Evolutionary conservation across 148 eudicot genomes (phyloP), one percentile per base, ranked within the genome.

Genomic region (Rhododendron molle): DNA sequence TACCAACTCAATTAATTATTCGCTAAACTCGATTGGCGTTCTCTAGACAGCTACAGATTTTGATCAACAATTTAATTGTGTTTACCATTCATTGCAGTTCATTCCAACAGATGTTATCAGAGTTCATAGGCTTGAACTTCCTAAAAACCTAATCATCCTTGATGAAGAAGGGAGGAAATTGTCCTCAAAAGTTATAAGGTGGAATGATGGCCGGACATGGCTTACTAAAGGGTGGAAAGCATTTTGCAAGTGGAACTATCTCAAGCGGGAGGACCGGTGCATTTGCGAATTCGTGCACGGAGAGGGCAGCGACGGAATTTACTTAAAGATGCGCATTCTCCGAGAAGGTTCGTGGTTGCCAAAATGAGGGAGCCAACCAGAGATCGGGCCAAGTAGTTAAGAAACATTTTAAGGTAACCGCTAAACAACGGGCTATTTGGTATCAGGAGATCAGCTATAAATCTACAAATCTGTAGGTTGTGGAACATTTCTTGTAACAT

Each of bases 141-240:
- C 82, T 1, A 2, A 7, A 56, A 26, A 60, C 1, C 8, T 88
- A 16, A 36, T 46, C 43, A 47, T 86, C 14, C 44, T 43, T 15
- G 88, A 89, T 36, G 78, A 80, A 76, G 13, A 81, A 0, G 88
- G 85, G 26, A 50, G 65, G 71, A 67, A 14, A 82, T 87, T 85
- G 88, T 1, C 60, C 5, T 7, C 84, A 26, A 88, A 30, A 46
- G 72, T 83, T 2, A 23, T 0, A 1, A 5, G 14, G 28, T 85
- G 89, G 89, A 36, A 10, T 2, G 89, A 87, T 81, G 88, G 89
- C 3, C 89, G 86, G 40, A 32, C 81, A 2, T 81, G 76, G 78
- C 82, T 82, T 18, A 16, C 46, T 0, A 8, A 20, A 16, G 88
- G 86, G 46, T 89, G 88, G 89, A 76, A 18, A 56, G 3, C 49